Conservation (phyloP, 2,329 filamentous ascomycete genomes). For the Xenosphaeropsis pyriputrescens region DNA sequence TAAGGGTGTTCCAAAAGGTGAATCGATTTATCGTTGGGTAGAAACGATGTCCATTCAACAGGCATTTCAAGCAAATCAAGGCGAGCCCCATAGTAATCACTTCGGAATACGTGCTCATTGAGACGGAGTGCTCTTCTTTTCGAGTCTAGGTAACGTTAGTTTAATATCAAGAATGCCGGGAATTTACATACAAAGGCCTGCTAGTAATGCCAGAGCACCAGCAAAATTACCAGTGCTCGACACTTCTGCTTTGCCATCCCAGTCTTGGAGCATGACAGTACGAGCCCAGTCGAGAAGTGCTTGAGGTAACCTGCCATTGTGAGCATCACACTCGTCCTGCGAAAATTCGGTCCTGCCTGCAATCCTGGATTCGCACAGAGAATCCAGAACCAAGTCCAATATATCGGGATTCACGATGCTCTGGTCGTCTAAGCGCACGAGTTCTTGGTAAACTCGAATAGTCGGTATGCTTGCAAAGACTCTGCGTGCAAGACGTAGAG, state of each 20-base stretch:
- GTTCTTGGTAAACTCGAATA: conserved; percentile 15
- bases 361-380: conserved; percentile 34
- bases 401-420: conserved; percentile 5
- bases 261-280: conserved; percentile 62
- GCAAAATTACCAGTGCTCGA: conserved; percentile 57
- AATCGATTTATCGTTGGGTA: conserved; percentile 42
- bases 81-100: conserved; percentile 61
- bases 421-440: conserved; percentile 8
- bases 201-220: conserved; percentile 61
- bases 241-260: conserved; percentile 63
- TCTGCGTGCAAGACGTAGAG: conserved; percentile 40
- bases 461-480: conserved; percentile 37
- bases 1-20: conserved; percentile 74
- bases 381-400: conserved; percentile 25
- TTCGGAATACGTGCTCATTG: conserved; percentile 54
- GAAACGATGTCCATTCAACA: conserved; percentile 51
- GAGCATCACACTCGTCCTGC: conserved; percentile 36
- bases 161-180: not conserved
- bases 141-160: conserved; percentile 30
- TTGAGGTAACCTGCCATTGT: conserved; percentile 21
- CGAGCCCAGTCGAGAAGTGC: conserved; percentile 57
- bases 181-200: conserved; percentile 49
- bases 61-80: conserved; percentile 65
- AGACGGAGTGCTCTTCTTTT: conserved; percentile 50
- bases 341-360: conserved; percentile 10